Conservation (phyloP, 2,329 filamentous ascomycete species). For the Cladosporium halotolerans region DNA sequence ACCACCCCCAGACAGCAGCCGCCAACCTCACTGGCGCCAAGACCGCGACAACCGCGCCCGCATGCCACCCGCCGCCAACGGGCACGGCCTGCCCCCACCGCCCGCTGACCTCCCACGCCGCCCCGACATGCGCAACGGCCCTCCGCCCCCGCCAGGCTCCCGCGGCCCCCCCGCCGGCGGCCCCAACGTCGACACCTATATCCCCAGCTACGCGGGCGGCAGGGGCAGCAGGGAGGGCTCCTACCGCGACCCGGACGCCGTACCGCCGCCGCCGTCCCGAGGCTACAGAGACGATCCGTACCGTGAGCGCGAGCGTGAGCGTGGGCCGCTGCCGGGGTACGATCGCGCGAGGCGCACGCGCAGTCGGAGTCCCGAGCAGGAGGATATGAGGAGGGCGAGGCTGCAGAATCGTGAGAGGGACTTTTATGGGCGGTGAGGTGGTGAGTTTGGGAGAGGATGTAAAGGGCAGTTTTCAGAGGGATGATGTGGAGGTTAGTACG, state of each 20-base stretch:
- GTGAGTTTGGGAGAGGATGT: neutral
- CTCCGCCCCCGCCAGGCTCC: constrained; percentile 25
- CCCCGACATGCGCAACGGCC: constrained; percentile 15
- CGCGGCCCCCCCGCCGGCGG: constrained; percentile 5
- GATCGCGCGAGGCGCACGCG: constrained; percentile 18
- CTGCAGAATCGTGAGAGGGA: constrained; percentile 32
- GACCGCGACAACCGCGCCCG: constrained; percentile 1
- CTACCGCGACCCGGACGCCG: constrained; percentile 16
- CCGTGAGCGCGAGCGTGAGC: constrained; percentile 1
- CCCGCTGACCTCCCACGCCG: constrained; percentile 20
- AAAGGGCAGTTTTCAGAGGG: no score
- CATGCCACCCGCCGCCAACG: constrained; percentile 1
- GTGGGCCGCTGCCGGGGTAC: neutral
- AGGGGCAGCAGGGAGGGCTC: constrained; percentile 21
- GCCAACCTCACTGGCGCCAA: constrained; percentile 2
- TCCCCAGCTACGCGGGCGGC: constrained; percentile 35
- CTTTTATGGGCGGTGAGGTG: constrained; percentile 26
- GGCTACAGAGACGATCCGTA: constrained; percentile 12
- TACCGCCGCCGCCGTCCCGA: neutral
- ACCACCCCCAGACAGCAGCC: constrained; percentile 8
- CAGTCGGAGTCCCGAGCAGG: constrained; percentile 24
- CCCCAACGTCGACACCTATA: constrained; percentile 37
- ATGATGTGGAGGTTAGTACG: no score
- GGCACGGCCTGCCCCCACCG: constrained; percentile 18
- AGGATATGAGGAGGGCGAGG: constrained; percentile 23